A percentile compares a stretch with the other conserved stretches of the same genome.
Conservation (phyloP, 805 yeast species). For the Yarrowia yakushimensis region DNA sequence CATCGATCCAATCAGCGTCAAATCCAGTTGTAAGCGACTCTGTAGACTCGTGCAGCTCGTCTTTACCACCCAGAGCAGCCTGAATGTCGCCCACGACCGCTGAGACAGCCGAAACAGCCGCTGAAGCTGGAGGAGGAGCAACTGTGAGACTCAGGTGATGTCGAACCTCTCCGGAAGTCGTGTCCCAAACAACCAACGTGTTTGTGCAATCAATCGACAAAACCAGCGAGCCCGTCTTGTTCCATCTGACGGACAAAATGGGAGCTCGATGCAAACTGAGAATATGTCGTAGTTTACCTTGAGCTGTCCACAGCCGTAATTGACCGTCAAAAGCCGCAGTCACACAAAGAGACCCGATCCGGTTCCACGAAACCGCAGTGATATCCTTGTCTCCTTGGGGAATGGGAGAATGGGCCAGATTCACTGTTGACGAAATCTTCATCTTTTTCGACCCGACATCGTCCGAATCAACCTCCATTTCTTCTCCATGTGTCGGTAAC, state of each 20-base stretch:
- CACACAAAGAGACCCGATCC: conserved; percentile 56
- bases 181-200: conserved; percentile 63
- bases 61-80: neutral
- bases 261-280: conserved; percentile 52
- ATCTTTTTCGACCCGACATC: neutral
- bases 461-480: conserved; percentile 8
- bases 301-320: conserved; percentile 70
- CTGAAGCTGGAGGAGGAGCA: conserved; percentile 7
- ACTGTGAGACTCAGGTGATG: conserved; percentile 29
- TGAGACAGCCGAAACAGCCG: conserved; percentile 4
- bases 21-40: neutral
- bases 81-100: conserved; percentile 16
- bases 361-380: conserved; percentile 56
- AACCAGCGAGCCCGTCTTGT: conserved; percentile 49
- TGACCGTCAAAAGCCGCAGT: conserved; percentile 72
- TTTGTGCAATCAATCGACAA: conserved; percentile 58
- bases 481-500: neutral
- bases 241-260: conserved; percentile 60
- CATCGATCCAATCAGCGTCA: conserved; percentile 67
- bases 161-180: conserved; percentile 47
- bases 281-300: conserved; percentile 60
- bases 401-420: conserved; percentile 24
- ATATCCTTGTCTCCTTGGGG: conserved; percentile 31
- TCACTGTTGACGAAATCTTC: neutral
- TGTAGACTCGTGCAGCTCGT: neutral